Conservation (phyloP, 768 basidiomycete genomes). For the Suillus discolor region DNA sequence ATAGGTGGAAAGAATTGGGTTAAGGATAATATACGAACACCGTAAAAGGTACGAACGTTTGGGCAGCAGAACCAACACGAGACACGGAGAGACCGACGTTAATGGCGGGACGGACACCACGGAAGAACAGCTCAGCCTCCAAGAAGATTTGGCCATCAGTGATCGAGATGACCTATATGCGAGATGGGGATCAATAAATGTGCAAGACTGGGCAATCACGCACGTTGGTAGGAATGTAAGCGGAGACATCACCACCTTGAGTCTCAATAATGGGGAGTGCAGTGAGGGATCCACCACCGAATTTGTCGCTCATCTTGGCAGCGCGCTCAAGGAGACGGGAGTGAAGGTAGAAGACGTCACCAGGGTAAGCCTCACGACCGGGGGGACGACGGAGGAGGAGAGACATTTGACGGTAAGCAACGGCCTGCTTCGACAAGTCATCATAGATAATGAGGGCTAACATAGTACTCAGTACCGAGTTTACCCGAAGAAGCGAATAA, state of each 20-base stretch:
- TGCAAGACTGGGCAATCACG: slow-evolving; percentile 24
- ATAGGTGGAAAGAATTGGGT: slow-evolving; percentile 10
- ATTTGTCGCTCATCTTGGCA: slow-evolving; percentile 99
- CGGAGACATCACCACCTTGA: slow-evolving; percentile 99
- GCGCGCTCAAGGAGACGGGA: slow-evolving; percentile 99
- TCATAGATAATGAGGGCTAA: slow-evolving; percentile 97
- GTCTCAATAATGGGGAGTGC: slow-evolving; percentile 99
- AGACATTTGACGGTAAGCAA: slow-evolving; percentile 99
- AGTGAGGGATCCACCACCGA: slow-evolving; percentile 98
- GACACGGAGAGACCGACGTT: slow-evolving; percentile 99
- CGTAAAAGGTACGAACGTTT: slow-evolving; percentile 71
- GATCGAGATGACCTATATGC: slow-evolving; percentile 91
- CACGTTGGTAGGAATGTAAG: slow-evolving; percentile 95
- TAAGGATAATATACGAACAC: not conserved
- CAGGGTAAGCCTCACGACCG: slow-evolving; percentile 99
- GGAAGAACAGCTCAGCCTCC: slow-evolving; percentile 99
- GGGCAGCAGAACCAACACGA: slow-evolving; percentile 99
- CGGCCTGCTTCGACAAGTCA: slow-evolving; percentile 99
- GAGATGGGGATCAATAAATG: slow-evolving; percentile 5
- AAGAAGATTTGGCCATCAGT: slow-evolving; percentile 99
- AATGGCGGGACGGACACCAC: slow-evolving; percentile 99
- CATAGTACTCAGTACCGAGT: slow-evolving; percentile 6
- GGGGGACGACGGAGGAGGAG: slow-evolving; percentile 99
- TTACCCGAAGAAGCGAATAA: not conserved
- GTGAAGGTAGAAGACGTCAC: slow-evolving; percentile 99